A percentile compares a stretch with the other conserved stretches of the same genome.
Evolutionary conservation across 305 asterid species (phyloP).

Genomic region (Rubia tinctorum): DNA sequence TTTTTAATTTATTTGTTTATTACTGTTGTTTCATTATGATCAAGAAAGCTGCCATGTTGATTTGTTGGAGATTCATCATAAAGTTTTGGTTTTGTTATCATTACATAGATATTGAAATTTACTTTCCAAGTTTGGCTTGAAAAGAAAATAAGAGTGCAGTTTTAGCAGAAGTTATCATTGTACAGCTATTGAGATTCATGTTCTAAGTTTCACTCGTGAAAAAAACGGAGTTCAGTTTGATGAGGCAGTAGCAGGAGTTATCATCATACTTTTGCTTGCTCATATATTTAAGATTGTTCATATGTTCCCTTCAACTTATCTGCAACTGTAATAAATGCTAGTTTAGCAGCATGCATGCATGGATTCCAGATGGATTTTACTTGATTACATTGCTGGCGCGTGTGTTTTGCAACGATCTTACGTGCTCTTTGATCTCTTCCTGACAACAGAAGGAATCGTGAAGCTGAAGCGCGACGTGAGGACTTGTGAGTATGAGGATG

Average conservation of each 20-base stretch:
- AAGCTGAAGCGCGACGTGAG: slow-evolving; percentile 59
- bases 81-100: background rate
- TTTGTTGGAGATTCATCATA: background rate
- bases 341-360: too few relatives aligned
- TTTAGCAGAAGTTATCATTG: too few relatives aligned
- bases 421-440: background rate
- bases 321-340: too few relatives aligned
- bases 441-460: slow-evolving; percentile 30
- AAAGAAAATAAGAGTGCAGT: too few relatives aligned
- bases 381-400: background rate
- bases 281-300: too few relatives aligned
- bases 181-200: too few relatives aligned
- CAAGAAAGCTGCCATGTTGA: background rate
- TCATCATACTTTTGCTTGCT: too few relatives aligned
- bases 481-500: slow-evolving; percentile 84
- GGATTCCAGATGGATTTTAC: too few relatives aligned
- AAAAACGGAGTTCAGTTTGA: too few relatives aligned
- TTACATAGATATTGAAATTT: background rate
- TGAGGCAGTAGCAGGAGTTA: too few relatives aligned
- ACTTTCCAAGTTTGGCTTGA: background rate
- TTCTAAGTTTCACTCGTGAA: too few relatives aligned
- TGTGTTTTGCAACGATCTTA: background rate
- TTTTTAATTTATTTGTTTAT: background rate
- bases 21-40: background rate
- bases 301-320: too few relatives aligned